Percentiles rank a stretch among this genome's conserved stretches.
Conservation (phyloP, 805 yeast genomes). For the Teunomyces kruisii region DNA sequence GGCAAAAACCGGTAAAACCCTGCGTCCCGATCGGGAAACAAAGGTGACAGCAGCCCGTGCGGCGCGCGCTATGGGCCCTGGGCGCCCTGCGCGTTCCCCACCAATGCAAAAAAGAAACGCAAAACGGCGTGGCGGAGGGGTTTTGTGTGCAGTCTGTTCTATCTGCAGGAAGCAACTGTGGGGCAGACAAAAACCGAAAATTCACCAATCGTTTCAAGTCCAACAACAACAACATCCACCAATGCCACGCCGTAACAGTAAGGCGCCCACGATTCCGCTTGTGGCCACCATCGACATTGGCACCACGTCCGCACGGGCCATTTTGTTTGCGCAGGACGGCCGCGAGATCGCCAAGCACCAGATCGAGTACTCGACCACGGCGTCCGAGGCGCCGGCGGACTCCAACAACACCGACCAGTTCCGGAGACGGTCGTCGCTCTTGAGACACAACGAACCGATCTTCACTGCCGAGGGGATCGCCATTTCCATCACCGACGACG, state of each 20-base stretch:
- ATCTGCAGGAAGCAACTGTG: no score
- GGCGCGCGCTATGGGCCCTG: no score
- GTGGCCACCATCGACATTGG: constrained; percentile 85
- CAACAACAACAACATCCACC: background rate
- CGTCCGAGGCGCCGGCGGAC: constrained; percentile 50
- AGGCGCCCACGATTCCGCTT: constrained; percentile 40
- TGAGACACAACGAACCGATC: constrained; percentile 54
- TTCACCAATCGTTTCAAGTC: background rate
- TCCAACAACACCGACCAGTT: constrained; percentile 44
- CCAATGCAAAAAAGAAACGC: no score
- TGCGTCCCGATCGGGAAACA: background rate
- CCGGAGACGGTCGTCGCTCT: constrained; percentile 42
- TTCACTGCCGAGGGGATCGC: constrained; percentile 77
- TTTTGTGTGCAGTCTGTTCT: no score
- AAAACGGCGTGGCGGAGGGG: no score
- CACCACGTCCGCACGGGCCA: constrained; percentile 88
- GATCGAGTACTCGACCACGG: constrained; percentile 81
- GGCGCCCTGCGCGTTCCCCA: no score
- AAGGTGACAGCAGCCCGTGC: no score
- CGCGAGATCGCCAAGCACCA: constrained; percentile 84
- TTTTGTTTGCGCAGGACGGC: constrained; percentile 71
- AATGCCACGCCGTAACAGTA: constrained; percentile 45
- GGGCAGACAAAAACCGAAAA: no score
- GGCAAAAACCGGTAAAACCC: no score
- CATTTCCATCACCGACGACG: constrained; percentile 54